Evolutionary conservation across 202 grass and related monocot genomes (phyloP), one percentile per base, ranked within the genome.

Genomic region (Digitaria exilis): DNA sequence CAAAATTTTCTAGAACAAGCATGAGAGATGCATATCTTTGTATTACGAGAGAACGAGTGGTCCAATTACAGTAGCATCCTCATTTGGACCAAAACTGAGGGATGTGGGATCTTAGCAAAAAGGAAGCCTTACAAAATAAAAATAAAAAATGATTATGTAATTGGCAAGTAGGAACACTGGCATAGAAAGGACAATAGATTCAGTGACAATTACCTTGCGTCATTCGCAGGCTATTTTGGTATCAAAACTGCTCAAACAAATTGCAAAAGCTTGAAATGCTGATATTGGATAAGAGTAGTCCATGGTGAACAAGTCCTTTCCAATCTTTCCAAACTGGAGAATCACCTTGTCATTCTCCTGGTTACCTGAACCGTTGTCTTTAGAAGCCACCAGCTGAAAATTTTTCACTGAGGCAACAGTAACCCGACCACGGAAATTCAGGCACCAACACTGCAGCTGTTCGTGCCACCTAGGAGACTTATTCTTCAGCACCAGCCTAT

Each of bases 151-250:
- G 35, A 5, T 37, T 37, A 39, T 39, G 37, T 8, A 8, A 39
- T 39, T 39, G 55, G 24, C 56, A 59, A 59, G 56, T 59, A 28
- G 4, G 11, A 26, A 28, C 10, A 59, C 22, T 59, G 56, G 24
- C 11, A 59, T 14, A 19, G n/a, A 4, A 63, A 89, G 15, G 50
- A 30, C 5, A 25, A 86, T 9, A 72, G 13, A 65, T 22, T 19
- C 22, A 50, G 41, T 60, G 56, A 19, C 19, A 55, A 70, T 64
- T 46, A 90, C 72, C 88, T 78, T 49, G 16, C 57, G 24, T 96
- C 82, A 99, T 90, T 99, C 96, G 42, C 96, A 99, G 60, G 96
- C 96, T 69, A 99, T 99, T 86, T 99, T 99, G 78, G 96, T 96
- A 32, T 99, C 96, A 17, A 99, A 99, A 70, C 96, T 99, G 81